Evolutionary conservation across 306 rosid genomes (phyloP).

Genomic region (Citrullus mucosospermus): DNA sequence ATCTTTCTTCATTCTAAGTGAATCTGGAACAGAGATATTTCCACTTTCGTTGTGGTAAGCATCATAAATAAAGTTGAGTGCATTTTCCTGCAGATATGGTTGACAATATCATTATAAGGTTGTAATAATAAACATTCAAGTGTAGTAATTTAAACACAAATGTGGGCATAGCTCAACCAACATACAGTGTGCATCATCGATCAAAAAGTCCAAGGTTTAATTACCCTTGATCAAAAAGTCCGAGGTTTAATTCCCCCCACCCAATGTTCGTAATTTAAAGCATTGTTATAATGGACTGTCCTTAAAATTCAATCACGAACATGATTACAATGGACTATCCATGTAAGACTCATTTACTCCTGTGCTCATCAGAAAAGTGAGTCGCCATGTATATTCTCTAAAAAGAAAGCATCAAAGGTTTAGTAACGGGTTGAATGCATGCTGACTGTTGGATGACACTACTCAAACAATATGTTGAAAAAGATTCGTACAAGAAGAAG

Average conservation of each 20-base stretch:
- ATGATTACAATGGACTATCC: not conserved
- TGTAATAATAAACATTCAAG: not conserved
- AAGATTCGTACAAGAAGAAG: not conserved
- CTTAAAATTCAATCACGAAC: not conserved
- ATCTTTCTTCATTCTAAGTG: conserved; percentile 49
- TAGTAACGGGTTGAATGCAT: not conserved
- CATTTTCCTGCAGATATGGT: conserved; percentile 41
- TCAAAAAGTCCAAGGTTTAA: too few relatives aligned
- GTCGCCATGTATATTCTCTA: not conserved
- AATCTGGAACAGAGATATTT: conserved; percentile 40
- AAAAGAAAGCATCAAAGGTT: not conserved
- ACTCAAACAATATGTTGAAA: not conserved
- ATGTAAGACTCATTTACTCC: not conserved
- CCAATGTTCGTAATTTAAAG: not conserved
- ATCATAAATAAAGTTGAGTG: conserved; percentile 47
- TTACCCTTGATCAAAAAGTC: too few relatives aligned
- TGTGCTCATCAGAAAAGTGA: not conserved
- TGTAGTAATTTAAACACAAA: not conserved
- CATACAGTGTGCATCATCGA: too few relatives aligned
- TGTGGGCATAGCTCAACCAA: too few relatives aligned
- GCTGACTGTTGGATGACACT: not conserved
- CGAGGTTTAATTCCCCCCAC: too few relatives aligned
- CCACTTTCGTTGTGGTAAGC: conserved; percentile 42
- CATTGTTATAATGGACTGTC: not conserved
- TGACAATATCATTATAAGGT: not conserved